Evolutionary conservation across 2,329 filamentous ascomycete species (phyloP).

Genomic region (Colletotrichum destructivum): DNA sequence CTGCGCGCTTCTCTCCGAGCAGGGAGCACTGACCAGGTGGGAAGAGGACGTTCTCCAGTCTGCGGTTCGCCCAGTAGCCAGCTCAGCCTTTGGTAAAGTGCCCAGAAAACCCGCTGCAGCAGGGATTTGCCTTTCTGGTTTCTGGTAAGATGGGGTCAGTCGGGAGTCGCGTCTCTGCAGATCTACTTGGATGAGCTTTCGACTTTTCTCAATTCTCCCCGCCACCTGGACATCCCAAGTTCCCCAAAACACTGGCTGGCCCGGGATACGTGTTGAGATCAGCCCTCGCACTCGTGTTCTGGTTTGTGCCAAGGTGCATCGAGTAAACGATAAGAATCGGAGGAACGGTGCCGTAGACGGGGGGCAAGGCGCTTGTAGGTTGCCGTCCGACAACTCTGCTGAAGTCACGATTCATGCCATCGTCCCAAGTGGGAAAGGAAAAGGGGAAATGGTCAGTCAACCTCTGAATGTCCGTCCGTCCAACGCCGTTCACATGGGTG

Average conservation of each 20-base stretch:
- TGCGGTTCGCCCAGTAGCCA: neutral
- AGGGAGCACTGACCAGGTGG: constrained; percentile 12
- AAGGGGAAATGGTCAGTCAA: neutral
- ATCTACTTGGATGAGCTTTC: neutral
- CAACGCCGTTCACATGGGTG: constrained; percentile 31
- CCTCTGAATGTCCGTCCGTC: neutral
- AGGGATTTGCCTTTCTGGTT: neutral
- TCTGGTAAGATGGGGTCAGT: too few relatives aligned
- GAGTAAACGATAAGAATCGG: constrained; percentile 3
- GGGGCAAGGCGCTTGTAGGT: neutral
- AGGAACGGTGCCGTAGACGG: neutral
- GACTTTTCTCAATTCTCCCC: neutral
- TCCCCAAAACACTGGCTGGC: neutral
- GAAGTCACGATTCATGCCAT: constrained; percentile 23
- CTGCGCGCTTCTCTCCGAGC: neutral
- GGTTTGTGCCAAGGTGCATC: constrained; percentile 5
- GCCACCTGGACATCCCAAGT: neutral
- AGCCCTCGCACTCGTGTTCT: constrained; percentile 2
- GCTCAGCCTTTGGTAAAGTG: neutral
- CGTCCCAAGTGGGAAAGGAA: neutral
- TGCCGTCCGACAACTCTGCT: constrained; percentile 12
- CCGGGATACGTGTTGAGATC: neutral
- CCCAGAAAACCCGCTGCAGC: neutral
- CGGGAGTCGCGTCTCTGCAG: neutral
- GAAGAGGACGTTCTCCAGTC: constrained; percentile 1